phyloP scores from a whole-genome alignment of 768 basidiomycete species.

The Dentipellis sp. region DNA sequence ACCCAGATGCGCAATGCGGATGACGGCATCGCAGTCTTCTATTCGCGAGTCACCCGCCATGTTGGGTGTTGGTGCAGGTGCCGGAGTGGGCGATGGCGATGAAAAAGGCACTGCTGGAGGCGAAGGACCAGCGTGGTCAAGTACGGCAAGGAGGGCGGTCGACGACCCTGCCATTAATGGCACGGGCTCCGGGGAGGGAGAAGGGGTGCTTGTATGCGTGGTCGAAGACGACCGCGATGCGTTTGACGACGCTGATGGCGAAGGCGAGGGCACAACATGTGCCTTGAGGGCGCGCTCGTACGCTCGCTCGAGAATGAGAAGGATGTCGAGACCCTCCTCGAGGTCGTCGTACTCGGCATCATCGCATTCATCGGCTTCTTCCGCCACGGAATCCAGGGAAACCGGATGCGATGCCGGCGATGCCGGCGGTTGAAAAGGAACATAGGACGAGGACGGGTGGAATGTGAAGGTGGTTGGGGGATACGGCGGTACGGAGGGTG shows the following conservation, averaged over 20 bases:
- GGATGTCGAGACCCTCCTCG: constrained; percentile 59
- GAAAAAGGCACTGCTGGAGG: constrained; percentile 12
- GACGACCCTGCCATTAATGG: constrained; percentile 55
- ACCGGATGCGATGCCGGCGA: background rate
- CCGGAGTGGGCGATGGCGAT: background rate
- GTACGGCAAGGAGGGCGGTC: constrained; percentile 57
- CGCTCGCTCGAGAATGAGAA: constrained; percentile 60
- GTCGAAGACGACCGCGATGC: constrained; percentile 10
- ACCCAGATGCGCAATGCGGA: constrained; percentile 78
- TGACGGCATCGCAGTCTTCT: constrained; percentile 37
- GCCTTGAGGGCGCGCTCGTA: constrained; percentile 58
- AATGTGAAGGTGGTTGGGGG: background rate
- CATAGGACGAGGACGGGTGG: background rate
- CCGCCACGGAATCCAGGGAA: constrained; percentile 18
- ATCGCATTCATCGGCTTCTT: constrained; percentile 26
- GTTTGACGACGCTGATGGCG: background rate
- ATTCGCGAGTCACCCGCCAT: constrained; percentile 24
- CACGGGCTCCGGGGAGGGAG: constrained; percentile 1
- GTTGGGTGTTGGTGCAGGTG: constrained; percentile 27
- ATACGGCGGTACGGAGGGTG: background rate
- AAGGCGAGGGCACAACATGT: constrained; percentile 33
- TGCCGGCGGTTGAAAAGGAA: background rate
- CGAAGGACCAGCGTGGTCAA: constrained; percentile 27
- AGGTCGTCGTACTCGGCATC: constrained; percentile 48
- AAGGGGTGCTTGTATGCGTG: background rate